Evolutionary conservation across 2,329 filamentous ascomycete genomes (phyloP).

Genomic region (Phyllosticta citriasiana): DNA sequence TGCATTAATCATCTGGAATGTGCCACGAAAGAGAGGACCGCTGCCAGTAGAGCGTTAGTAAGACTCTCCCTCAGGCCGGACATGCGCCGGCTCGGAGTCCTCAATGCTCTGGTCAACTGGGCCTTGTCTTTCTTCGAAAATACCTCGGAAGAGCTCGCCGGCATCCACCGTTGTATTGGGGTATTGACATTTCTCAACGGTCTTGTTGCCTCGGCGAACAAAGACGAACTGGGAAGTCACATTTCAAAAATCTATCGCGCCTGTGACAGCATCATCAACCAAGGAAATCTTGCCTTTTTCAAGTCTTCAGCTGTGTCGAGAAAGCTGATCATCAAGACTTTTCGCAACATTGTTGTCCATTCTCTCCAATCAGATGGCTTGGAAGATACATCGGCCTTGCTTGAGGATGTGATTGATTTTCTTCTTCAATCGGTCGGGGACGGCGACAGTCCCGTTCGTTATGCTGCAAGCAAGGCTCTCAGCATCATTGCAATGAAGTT

Average conservation of each 20-base stretch:
- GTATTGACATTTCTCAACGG: slow-evolving; percentile 70
- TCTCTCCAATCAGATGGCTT: slow-evolving; percentile 38
- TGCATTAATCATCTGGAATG: slow-evolving; percentile 61
- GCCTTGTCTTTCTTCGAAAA: slow-evolving; percentile 52
- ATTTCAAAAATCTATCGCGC: slow-evolving; percentile 56
- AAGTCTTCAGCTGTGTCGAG: slow-evolving; percentile 67
- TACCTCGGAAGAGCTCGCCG: slow-evolving; percentile 29
- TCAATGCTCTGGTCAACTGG: slow-evolving; percentile 61
- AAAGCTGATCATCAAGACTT: slow-evolving; percentile 76
- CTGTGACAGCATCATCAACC: slow-evolving; percentile 49
- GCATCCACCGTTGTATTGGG: slow-evolving; percentile 69
- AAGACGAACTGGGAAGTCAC: slow-evolving; percentile 61
- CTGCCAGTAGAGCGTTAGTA: slow-evolving; percentile 73
- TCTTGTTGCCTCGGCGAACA: slow-evolving; percentile 60
- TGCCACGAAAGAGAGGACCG: slow-evolving; percentile 79
- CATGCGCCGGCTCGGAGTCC: slow-evolving; percentile 69
- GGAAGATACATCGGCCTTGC: slow-evolving; percentile 26
- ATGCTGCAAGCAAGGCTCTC: slow-evolving; percentile 85
- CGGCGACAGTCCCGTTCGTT: slow-evolving; percentile 80
- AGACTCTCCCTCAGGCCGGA: slow-evolving; percentile 74
- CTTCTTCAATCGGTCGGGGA: slow-evolving; percentile 71
- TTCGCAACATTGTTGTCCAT: slow-evolving; percentile 62
- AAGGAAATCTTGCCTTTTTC: slow-evolving; percentile 44
- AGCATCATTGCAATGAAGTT: slow-evolving; percentile 78
- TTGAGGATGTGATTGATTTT: slow-evolving; percentile 75